Base-by-base conservation (phyloP, 768 basidiomycete genomes). In the Pulveroboletus sp. region DNA sequence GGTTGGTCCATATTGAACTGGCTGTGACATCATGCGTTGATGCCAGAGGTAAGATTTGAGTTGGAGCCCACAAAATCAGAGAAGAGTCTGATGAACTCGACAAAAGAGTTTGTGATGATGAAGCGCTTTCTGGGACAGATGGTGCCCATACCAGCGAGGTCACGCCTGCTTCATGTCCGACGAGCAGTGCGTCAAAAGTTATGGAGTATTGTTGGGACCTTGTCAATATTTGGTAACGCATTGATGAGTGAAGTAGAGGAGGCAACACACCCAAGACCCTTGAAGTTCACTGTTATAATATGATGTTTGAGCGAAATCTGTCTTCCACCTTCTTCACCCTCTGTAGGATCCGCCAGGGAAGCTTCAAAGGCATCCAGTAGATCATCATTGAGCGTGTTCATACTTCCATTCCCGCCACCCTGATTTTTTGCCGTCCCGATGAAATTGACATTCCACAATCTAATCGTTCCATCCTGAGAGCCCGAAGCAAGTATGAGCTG, bases 11-110 rank as follows among this genome's bases (percentile, higher is more conserved):
- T 27, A 98, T 81, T 2, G 86, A 82, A 21, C 57, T 56, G 5
- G 54, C 61, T 2, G 82, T 72, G 4, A 75, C 64, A 7, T 64
- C 71, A 31, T 74, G 64, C 59, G 56, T 68, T 48, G 49, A 69
- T 47, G 50, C 70, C 50, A 42, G 63, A 55, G 50, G 71, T 13
- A 70, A 54, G 11, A 79, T 68, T 8, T 75, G 69, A 0, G 89
- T 83, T 2, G 91, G 90, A 2, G 88, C 84, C 96, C 96, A 99
- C 46, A 98, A 69, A 52, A 98, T 98, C 26, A 98, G 65, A 8
- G 94, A 97, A 17, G 94, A 95, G 68, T 99, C 96, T 2, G 90
- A 86, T 1, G 96, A 95, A 6, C 92, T 87, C 10, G 93, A 94
- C n/a, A 98, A 74, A 6, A 98, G 76, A 0, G 81, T 83, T 4